Evolutionary conservation across 1,139 yeast species (phyloP).

Genomic region (Saccharomyces hybrid): DNA sequence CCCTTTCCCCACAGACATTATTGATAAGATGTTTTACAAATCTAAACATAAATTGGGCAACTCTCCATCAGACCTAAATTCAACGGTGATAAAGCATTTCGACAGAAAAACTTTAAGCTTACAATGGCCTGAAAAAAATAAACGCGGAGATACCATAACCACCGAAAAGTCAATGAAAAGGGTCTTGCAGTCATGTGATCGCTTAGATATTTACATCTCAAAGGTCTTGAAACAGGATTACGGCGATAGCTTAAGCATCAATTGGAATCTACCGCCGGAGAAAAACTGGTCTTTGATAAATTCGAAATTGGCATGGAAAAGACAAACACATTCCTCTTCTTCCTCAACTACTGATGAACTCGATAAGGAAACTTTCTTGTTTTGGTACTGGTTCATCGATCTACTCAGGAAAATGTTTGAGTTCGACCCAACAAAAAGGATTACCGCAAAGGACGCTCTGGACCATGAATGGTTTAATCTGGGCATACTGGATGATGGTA

Average conservation of each 20-base stretch:
- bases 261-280: slow-evolving; percentile 29
- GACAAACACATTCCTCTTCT: slow-evolving; percentile 5
- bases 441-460: slow-evolving; percentile 62
- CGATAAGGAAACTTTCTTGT: slow-evolving; percentile 48
- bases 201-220: slow-evolving; percentile 26
- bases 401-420: slow-evolving; percentile 53
- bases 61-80: slow-evolving; percentile 26
- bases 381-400: slow-evolving; percentile 73
- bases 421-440: slow-evolving; percentile 56
- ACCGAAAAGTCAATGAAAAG: slow-evolving; percentile 28
- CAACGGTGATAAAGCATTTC: slow-evolving; percentile 30
- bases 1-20: slow-evolving; percentile 26
- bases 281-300: slow-evolving; percentile 27
- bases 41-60: slow-evolving; percentile 28
- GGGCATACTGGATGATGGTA: slow-evolving; percentile 68
- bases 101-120: slow-evolving; percentile 18
- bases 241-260: slow-evolving; percentile 24
- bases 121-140: slow-evolving; percentile 30
- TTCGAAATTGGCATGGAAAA: slow-evolving; percentile 13
- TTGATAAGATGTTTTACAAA: slow-evolving; percentile 31
- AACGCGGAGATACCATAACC: slow-evolving; percentile 24
- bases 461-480: slow-evolving; percentile 71
- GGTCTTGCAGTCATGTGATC: slow-evolving; percentile 25
- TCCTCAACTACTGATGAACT: slow-evolving; percentile 15
- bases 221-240: slow-evolving; percentile 24